A percentile compares a stretch with the other conserved stretches of the same genome.
Evolutionary conservation across 352 stramenopile species (phyloP).

Genomic region (Pythium dissotocum): DNA sequence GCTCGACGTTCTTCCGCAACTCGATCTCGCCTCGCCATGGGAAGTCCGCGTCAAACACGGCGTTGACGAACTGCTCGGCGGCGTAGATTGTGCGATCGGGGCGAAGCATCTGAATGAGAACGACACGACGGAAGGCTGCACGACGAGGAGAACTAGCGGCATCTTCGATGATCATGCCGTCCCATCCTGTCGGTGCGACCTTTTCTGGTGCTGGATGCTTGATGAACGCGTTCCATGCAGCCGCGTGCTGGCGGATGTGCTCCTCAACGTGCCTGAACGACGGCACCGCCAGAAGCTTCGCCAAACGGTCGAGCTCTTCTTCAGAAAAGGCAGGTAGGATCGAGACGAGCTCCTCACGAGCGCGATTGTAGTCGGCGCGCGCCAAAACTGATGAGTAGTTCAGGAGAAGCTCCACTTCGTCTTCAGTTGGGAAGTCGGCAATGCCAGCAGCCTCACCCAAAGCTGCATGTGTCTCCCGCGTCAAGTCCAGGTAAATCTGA

Average conservation of each 20-base stretch:
- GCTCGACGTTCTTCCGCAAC: constrained; percentile 91
- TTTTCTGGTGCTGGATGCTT: constrained; percentile 75
- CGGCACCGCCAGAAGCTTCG: constrained; percentile 72
- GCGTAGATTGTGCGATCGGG: constrained; percentile 88
- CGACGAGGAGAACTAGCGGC: constrained; percentile 43
- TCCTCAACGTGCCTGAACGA: constrained; percentile 80
- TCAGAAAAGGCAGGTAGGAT: constrained; percentile 61
- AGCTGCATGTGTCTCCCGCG: constrained; percentile 51
- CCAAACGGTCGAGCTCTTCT: constrained; percentile 82
- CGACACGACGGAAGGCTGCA: constrained; percentile 76
- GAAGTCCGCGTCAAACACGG: constrained; percentile 91
- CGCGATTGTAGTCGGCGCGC: constrained; percentile 36
- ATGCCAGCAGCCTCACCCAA: constrained; percentile 32
- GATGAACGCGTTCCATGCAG: constrained; percentile 82
- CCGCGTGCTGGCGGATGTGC: constrained; percentile 61
- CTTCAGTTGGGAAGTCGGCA: constrained; percentile 68
- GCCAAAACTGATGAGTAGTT: constrained; percentile 55
- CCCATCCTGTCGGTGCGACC: constrained; percentile 66
- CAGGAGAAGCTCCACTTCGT: constrained; percentile 74
- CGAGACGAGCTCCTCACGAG: constrained; percentile 47
- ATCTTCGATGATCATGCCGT: constrained; percentile 39
- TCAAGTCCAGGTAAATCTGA: constrained; percentile 88
- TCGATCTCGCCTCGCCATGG: constrained; percentile 95
- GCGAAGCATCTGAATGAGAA: constrained; percentile 85
- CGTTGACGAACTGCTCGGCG: constrained; percentile 72